Conservation (phyloP, 2,329 filamentous ascomycete species). For the Fusarium neocosmosporiellum region DNA sequence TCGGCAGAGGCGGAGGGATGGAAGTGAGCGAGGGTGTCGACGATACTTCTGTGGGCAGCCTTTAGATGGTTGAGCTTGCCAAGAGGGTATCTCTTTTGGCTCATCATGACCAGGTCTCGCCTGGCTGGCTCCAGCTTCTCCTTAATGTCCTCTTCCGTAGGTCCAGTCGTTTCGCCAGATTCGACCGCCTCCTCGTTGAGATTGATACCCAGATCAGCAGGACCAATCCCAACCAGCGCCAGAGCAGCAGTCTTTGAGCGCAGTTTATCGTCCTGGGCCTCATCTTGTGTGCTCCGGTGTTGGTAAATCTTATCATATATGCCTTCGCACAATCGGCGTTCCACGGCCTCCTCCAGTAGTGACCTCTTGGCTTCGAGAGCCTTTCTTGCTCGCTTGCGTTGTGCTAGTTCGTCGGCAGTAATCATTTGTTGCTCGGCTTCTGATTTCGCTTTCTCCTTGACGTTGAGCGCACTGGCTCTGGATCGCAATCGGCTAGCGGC, state of each 20-base stretch:
- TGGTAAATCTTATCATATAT: slow-evolving; percentile 91
- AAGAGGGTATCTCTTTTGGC: slow-evolving; percentile 85
- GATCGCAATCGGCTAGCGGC: slow-evolving; percentile 67
- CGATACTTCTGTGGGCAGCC: slow-evolving; percentile 90
- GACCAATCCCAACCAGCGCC: slow-evolving; percentile 88
- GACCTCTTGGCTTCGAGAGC: slow-evolving; percentile 81
- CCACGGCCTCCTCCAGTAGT: slow-evolving; percentile 89
- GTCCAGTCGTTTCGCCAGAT: slow-evolving; percentile 66
- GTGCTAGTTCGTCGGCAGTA: slow-evolving; percentile 84
- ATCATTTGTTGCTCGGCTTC: slow-evolving; percentile 83
- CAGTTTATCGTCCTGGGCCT: slow-evolving; percentile 93
- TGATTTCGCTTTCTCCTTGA: slow-evolving; percentile 62
- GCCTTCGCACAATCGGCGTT: slow-evolving; percentile 84
- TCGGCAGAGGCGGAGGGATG: slow-evolving; percentile 89
- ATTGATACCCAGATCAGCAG: slow-evolving; percentile 86
- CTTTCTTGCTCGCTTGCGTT: slow-evolving; percentile 81
- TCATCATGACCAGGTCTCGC: slow-evolving; percentile 80
- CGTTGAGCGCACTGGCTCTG: slow-evolving; percentile 65
- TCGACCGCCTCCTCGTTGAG: slow-evolving; percentile 68
- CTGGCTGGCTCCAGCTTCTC: slow-evolving; percentile 78
- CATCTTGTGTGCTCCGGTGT: slow-evolving; percentile 91
- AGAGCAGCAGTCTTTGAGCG: slow-evolving; percentile 93
- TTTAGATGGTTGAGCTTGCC: slow-evolving; percentile 93
- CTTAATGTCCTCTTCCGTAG: slow-evolving; percentile 75
- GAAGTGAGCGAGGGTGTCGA: slow-evolving; percentile 80